Evolutionary conservation across 176 grass and related monocot genomes (phyloP).

Genomic region (Musa schizocarpa): DNA sequence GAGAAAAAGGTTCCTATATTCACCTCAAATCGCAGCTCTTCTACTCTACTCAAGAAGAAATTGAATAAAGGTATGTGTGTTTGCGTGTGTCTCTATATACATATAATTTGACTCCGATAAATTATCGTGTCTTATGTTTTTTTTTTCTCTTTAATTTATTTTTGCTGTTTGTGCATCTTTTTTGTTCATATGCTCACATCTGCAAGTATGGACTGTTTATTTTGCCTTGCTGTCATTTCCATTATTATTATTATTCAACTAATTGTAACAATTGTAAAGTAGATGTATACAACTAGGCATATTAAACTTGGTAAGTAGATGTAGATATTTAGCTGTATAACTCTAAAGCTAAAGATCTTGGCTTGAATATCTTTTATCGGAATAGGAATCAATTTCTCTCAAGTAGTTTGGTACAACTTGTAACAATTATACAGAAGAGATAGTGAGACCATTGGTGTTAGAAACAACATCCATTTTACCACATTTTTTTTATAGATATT

Average conservation of each 20-base stretch:
- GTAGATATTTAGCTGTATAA: too few species aligned
- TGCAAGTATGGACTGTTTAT: too few species aligned
- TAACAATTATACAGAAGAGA: too few species aligned
- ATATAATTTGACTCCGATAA: too few species aligned
- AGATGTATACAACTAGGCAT: neutral
- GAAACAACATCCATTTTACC: too few species aligned
- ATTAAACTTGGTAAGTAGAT: neutral
- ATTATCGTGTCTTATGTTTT: neutral
- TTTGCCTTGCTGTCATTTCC: slow-evolving; percentile 6
- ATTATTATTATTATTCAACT: neutral
- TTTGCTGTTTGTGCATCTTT: neutral
- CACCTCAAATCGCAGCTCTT: slow-evolving; percentile 27
- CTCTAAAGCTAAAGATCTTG: too few species aligned
- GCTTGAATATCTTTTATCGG: too few species aligned
- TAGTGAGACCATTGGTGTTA: too few species aligned
- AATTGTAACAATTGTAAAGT: neutral
- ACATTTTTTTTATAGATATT: too few species aligned
- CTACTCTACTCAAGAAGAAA: slow-evolving; percentile 25
- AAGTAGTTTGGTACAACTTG: too few species aligned
- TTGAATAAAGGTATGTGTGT: slow-evolving; percentile 50
- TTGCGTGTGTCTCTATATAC: neutral
- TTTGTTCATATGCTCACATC: too few species aligned
- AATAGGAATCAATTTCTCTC: too few species aligned
- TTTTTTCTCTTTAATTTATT: neutral
- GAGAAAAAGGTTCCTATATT: slow-evolving; percentile 42